Percentiles rank a stretch among this genome's conserved stretches.
These are phyloP conservation scores for Tieghemostelium lacteum DNA, from an alignment of 78 protist genomes.

Conservation along the genomic window DNA sequence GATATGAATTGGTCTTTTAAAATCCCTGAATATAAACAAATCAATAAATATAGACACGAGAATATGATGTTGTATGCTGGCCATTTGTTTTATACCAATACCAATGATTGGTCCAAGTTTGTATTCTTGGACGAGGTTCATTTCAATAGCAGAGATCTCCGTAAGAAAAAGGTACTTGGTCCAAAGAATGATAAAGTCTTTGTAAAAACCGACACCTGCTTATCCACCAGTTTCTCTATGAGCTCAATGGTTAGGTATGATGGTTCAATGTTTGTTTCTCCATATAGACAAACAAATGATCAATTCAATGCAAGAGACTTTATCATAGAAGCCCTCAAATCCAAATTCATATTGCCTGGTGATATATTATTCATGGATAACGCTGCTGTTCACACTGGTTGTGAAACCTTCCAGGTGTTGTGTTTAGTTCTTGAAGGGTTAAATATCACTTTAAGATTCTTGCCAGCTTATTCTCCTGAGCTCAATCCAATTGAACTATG, in stretches of 20 bases:
- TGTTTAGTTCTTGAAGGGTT: background rate
- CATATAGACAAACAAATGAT: too few relatives aligned
- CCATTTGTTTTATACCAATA: background rate
- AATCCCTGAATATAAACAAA: conserved; percentile 8
- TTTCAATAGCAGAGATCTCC: conserved; percentile 2
- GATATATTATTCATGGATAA: conserved; percentile 14
- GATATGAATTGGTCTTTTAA: conserved; percentile 15
- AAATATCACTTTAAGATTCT: background rate
- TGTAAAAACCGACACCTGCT: background rate
- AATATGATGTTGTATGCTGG: background rate
- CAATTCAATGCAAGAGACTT: background rate
- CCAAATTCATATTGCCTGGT: too few relatives aligned
- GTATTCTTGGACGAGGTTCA: conserved; percentile 24
- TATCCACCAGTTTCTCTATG: background rate
- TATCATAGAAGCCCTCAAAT: background rate
- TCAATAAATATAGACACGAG: background rate
- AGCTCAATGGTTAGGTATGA: background rate
- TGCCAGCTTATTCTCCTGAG: conserved; percentile 25
- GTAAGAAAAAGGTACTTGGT: background rate
- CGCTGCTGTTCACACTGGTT: conserved; percentile 16
- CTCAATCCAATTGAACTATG: conserved; percentile 14
- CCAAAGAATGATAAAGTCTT: background rate
- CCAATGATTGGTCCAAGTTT: background rate
- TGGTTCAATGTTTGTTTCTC: background rate
- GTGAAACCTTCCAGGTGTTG: background rate